phyloP scores from a whole-genome alignment of 257 asterid species.

The Capsicum pubescens region DNA sequence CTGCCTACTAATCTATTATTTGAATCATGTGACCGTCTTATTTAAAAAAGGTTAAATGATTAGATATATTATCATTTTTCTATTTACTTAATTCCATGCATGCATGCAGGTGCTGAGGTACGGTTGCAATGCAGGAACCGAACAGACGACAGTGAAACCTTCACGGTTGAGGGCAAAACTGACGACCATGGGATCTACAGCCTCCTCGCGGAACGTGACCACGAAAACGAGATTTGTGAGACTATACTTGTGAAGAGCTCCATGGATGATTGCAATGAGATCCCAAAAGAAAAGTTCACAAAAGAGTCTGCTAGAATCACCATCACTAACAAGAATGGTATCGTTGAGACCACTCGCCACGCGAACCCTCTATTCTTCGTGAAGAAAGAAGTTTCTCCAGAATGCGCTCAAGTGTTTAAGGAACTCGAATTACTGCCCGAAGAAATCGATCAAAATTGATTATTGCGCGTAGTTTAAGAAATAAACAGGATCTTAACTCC shows the following conservation, averaged over 20 bases:
- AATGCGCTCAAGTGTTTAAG: constrained; percentile 45
- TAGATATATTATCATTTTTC: background rate
- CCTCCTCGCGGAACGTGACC: constrained; percentile 54
- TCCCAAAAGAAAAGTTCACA: constrained; percentile 47
- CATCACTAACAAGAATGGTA: constrained; percentile 51
- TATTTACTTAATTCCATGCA: background rate
- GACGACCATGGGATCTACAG: constrained; percentile 44
- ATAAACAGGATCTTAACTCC: background rate
- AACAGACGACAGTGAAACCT: constrained; percentile 40
- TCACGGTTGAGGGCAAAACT: constrained; percentile 48
- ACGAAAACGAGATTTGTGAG: constrained; percentile 60
- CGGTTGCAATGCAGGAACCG: constrained; percentile 50
- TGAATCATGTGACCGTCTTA: too few relatives aligned
- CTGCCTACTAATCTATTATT: too few relatives aligned
- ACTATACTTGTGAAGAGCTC: constrained; percentile 56
- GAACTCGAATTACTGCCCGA: constrained; percentile 38
- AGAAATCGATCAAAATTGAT: background rate
- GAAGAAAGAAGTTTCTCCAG: constrained; percentile 41
- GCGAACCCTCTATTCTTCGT: constrained; percentile 58
- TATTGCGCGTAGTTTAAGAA: background rate
- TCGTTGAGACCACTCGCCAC: constrained; percentile 41
- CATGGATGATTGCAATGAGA: constrained; percentile 54
- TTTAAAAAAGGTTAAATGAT: too few relatives aligned
- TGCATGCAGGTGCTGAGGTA: constrained; percentile 56
- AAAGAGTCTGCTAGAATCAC: constrained; percentile 43